A percentile compares a stretch with the other conserved stretches of the same genome.
Conservation (phyloP, 2,329 filamentous ascomycete genomes). For the Arthroderma sp. region DNA sequence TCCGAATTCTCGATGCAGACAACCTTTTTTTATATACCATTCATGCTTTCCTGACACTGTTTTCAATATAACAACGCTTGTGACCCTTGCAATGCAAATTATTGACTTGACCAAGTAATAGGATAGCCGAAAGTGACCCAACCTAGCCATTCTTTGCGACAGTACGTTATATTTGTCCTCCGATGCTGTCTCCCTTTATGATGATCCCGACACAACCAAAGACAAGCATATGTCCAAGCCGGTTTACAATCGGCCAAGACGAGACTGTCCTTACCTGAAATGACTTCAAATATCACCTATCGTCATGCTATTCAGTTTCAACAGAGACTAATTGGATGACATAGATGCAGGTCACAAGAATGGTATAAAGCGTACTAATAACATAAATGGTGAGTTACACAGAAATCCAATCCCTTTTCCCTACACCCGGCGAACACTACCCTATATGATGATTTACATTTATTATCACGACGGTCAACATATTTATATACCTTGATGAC, state of each 20-base stretch:
- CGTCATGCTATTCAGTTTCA: no score
- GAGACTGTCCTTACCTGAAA: conserved; percentile 40
- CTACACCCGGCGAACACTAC: no score
- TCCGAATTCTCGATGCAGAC: conserved; percentile 50
- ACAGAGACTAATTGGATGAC: neutral
- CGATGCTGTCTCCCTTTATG: conserved; percentile 37
- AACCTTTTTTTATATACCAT: conserved; percentile 41
- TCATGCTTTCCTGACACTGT: conserved; percentile 43
- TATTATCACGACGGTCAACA: conserved; percentile 79
- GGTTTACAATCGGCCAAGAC: conserved; percentile 32
- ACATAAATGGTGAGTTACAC: no score
- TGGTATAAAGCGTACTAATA: no score
- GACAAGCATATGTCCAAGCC: conserved; percentile 99
- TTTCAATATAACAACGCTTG: neutral
- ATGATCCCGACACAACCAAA: conserved; percentile 69
- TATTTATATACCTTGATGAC: conserved; percentile 66
- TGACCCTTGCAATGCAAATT: no score
- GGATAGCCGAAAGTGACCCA: no score
- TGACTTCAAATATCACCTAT: neutral
- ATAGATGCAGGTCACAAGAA: no score
- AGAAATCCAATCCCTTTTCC: no score
- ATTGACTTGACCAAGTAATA: no score
- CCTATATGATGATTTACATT: conserved; percentile 50
- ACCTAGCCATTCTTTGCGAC: neutral
- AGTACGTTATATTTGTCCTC: neutral